phyloP scores from a whole-genome alignment of 345 rosid species.

The Hibiscus syriacus region DNA sequence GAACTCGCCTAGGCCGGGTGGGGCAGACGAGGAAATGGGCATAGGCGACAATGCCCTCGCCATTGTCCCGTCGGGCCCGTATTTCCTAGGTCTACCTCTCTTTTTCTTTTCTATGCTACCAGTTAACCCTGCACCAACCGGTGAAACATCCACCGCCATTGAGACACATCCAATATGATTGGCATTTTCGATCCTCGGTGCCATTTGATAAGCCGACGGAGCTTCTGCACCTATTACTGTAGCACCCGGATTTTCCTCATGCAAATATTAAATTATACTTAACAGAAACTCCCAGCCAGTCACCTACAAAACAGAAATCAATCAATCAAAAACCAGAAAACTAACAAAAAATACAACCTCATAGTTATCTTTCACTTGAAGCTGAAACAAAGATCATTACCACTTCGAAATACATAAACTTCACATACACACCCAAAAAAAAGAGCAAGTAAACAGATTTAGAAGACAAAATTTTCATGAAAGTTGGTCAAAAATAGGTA shows the following conservation, averaged over 20 bases:
- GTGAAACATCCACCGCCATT: too few relatives aligned
- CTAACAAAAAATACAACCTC: neutral
- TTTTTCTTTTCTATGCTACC: too few relatives aligned
- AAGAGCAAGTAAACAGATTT: neutral
- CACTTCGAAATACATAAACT: neutral
- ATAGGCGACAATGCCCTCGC: slow-evolving; percentile 41
- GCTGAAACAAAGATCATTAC: neutral
- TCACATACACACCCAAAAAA: neutral
- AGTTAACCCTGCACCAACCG: too few relatives aligned
- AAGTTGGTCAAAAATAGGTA: neutral
- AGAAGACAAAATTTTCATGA: neutral
- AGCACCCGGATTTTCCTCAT: slow-evolving; percentile 56
- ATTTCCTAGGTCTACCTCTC: too few relatives aligned
- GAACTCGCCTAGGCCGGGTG: slow-evolving; percentile 16
- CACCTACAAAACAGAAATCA: slow-evolving; percentile 22
- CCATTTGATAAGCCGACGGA: too few relatives aligned
- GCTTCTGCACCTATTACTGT: slow-evolving; percentile 75
- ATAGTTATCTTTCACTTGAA: neutral
- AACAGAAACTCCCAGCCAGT: neutral
- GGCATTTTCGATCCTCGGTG: slow-evolving; percentile 47
- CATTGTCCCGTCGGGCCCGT: slow-evolving; percentile 58
- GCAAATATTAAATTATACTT: too few relatives aligned
- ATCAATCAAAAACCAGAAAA: slow-evolving; percentile 4
- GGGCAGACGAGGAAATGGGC: slow-evolving; percentile 46
- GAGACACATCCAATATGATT: slow-evolving; percentile 39